Evolutionary conservation across 331 rosid species (phyloP).

Genomic region (Cydonia oblonga): DNA sequence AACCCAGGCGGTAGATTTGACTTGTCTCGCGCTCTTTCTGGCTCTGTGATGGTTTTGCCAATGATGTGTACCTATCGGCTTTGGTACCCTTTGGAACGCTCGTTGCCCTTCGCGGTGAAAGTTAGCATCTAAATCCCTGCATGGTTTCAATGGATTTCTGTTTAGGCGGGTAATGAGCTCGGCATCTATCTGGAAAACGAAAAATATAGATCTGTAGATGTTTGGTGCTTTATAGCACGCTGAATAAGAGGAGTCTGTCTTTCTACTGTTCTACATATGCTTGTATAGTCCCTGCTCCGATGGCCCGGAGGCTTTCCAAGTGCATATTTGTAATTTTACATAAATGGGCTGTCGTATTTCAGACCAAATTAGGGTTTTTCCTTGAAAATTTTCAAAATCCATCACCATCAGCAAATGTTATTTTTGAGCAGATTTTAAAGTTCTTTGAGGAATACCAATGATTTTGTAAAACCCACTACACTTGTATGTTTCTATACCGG

Average conservation of each 20-base stretch:
- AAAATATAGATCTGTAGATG: too few species aligned
- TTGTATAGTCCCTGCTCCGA: background rate
- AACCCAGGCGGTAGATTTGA: constrained; percentile 41
- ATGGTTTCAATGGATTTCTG: too few species aligned
- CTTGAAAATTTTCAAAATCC: background rate
- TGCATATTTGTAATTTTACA: background rate
- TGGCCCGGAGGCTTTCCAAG: constrained; percentile 1
- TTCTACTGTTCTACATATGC: background rate
- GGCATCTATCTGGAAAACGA: too few species aligned
- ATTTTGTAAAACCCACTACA: background rate
- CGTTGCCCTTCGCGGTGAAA: background rate
- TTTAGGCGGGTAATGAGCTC: too few species aligned
- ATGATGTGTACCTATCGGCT: background rate
- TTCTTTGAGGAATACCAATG: background rate
- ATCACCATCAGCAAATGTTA: background rate
- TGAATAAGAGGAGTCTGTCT: constrained; percentile 8
- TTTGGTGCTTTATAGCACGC: background rate
- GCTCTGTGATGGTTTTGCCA: background rate
- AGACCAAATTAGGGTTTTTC: background rate
- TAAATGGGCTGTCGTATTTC: background rate
- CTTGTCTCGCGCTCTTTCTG: background rate
- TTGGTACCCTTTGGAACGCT: background rate
- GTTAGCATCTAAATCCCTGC: too few species aligned
- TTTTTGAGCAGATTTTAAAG: background rate
- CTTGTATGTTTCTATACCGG: background rate